Evolutionary conservation across 345 rosid species (phyloP).

Genomic region (Populus davidiana): DNA sequence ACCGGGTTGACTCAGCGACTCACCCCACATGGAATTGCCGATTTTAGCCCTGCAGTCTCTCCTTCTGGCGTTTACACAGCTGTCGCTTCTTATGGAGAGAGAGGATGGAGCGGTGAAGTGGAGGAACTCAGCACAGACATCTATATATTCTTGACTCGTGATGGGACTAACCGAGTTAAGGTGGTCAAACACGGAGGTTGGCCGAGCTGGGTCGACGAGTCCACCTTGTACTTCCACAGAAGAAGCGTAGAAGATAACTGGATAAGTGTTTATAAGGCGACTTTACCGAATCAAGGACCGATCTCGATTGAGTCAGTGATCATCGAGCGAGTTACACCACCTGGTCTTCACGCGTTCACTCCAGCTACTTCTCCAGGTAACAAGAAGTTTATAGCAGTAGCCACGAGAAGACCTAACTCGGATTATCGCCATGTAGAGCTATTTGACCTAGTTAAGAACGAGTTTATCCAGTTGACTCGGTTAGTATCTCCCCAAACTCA

Average conservation of each 20-base stretch:
- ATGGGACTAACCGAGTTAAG: slow-evolving; percentile 68
- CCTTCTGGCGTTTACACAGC: slow-evolving; percentile 73
- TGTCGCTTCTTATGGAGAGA: slow-evolving; percentile 67
- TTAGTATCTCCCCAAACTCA: slow-evolving; percentile 61
- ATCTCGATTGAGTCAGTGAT: slow-evolving; percentile 41
- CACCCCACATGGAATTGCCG: slow-evolving; percentile 64
- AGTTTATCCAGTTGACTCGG: slow-evolving; percentile 66
- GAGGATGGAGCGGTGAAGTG: slow-evolving; percentile 73
- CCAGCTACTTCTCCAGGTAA: slow-evolving; percentile 87
- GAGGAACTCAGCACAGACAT: slow-evolving; percentile 73
- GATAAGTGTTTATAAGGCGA: slow-evolving; percentile 72
- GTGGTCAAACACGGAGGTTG: slow-evolving; percentile 82
- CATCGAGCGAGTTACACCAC: slow-evolving; percentile 66
- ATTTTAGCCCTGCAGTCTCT: slow-evolving; percentile 81
- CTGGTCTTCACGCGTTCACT: slow-evolving; percentile 83
- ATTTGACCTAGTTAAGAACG: slow-evolving; percentile 46
- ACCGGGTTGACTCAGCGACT: slow-evolving; percentile 64
- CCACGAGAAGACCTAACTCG: slow-evolving; percentile 61
- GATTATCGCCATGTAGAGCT: slow-evolving; percentile 78
- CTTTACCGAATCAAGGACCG: slow-evolving; percentile 34
- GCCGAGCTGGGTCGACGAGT: slow-evolving; percentile 87
- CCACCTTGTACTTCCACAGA: slow-evolving; percentile 66
- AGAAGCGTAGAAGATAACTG: slow-evolving; percentile 58
- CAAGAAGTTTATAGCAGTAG: slow-evolving; percentile 64
- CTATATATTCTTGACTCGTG: slow-evolving; percentile 66